Conservation (phyloP, 371 early-diverging fungal genomes). For the Lichtheimia hyalospora region DNA sequence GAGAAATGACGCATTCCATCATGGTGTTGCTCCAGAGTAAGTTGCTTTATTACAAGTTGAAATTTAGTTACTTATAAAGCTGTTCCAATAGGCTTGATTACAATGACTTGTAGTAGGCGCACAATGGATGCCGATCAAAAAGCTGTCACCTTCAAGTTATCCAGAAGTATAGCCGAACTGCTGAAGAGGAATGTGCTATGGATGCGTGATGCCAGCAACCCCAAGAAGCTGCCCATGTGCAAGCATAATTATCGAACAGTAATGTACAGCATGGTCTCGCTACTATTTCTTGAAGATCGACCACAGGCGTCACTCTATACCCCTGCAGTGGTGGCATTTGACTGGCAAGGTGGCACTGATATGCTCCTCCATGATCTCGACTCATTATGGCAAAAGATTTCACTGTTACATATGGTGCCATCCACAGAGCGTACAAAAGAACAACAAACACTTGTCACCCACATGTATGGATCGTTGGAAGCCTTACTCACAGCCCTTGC, state of each 20-base stretch:
- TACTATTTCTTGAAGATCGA: constrained; percentile 57
- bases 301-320: constrained; percentile 69
- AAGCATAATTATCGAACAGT: constrained; percentile 57
- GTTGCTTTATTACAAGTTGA: too few relatives aligned
- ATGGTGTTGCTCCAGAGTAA: constrained; percentile 70
- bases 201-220: constrained; percentile 27
- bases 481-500: constrained; percentile 59
- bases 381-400: constrained; percentile 58
- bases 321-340: constrained; percentile 67
- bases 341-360: constrained; percentile 62
- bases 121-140: constrained; percentile 59
- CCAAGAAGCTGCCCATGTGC: constrained; percentile 28
- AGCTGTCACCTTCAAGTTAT: constrained; percentile 42
- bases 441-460: constrained; percentile 24
- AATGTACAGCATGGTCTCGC: constrained; percentile 49
- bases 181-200: constrained; percentile 54
- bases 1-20: constrained; percentile 66
- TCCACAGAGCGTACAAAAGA: constrained; percentile 24
- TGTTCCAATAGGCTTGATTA: constrained; percentile 58
- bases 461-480: constrained; percentile 54
- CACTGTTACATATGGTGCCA: constrained; percentile 18
- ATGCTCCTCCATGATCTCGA: constrained; percentile 56
- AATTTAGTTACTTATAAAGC: neutral
- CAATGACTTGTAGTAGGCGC: constrained; percentile 53
- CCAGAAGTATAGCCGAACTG: constrained; percentile 34